Base-by-base conservation (phyloP, 257 asterid genomes). In the Capsicum baccatum region DNA sequence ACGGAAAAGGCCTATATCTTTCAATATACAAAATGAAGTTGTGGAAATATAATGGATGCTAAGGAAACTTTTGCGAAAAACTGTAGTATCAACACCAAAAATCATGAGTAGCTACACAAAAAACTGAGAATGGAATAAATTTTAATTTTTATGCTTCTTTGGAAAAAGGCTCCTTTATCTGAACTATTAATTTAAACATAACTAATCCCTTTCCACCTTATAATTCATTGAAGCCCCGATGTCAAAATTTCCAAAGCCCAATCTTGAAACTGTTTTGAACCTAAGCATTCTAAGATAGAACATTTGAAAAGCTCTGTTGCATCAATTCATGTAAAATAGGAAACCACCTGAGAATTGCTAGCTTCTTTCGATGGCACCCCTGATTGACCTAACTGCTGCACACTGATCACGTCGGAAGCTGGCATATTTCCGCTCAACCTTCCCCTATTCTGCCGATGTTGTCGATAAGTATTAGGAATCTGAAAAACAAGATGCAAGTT, bases 391-490 rank as follows among this genome's bases (percentile, higher is more conserved):
- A 90, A 84, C 80, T 83, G 89, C 64, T 78, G 50, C 64, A 54
- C 81, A 54, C 12, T 54, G 26, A 90, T 50, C 15, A 85, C 85
- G 62, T 86, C 88, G 47, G 94, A 44, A 57, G 83, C 85, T 69
- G 69, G 81, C 60, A 66, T 63, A 85, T 89, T 86, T 21, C 93
- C 93, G 12, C 88, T 88, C 86, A 87, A 85, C 89, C 94, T 93
- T 83, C 92, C 95, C 84, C 97, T 88, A 88, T 89, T 89, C 80
- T 86, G 99, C 83, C 94, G 86, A 44, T 83, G 88, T n/a, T 84
- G 92, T 87, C 97, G 89, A 63, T 92, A 84, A 85, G 84, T 80
- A 87, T 87, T 90, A 83, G 90, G 93, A 83, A 86, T 84, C 98
- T 93, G 89, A 47, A 83, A 69, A 47, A 33, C 15, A 78, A 78